Evolutionary conservation across 345 rosid species (phyloP).

Genomic region (Populus simonii): DNA sequence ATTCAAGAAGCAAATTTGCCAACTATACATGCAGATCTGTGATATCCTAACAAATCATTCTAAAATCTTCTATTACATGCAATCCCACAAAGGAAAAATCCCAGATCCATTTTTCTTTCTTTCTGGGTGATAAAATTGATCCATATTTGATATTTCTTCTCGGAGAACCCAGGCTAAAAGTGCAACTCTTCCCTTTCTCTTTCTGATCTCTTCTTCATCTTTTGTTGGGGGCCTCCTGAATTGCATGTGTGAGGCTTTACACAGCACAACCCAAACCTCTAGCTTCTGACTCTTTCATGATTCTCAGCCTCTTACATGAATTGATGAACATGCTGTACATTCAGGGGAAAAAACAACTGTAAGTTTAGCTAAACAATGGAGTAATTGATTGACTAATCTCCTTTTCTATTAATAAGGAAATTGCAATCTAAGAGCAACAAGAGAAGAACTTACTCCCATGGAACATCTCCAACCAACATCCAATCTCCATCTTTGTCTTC

Average conservation of each 20-base stretch:
- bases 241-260: slow-evolving; percentile 10
- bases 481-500: slow-evolving; percentile 32
- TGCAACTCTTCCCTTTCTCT: neutral
- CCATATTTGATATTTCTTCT: neutral
- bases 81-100: neutral
- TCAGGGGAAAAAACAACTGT: neutral
- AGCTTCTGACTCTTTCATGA: slow-evolving; percentile 60
- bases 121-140: neutral
- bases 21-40: neutral
- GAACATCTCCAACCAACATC: slow-evolving; percentile 31
- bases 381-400: neutral
- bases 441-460: slow-evolving; percentile 24
- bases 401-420: neutral
- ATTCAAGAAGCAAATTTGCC: neutral
- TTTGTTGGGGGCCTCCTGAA: neutral
- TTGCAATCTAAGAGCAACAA: neutral
- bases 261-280: slow-evolving; percentile 40
- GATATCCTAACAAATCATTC: neutral
- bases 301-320: slow-evolving; percentile 55
- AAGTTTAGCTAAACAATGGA: neutral
- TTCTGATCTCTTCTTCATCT: neutral
- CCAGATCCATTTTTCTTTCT: neutral
- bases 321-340: slow-evolving; percentile 41
- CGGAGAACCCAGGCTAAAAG: neutral
- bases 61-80: neutral